Conservation (phyloP, 352 stramenopile species). For the Phytopythium aichiense region DNA sequence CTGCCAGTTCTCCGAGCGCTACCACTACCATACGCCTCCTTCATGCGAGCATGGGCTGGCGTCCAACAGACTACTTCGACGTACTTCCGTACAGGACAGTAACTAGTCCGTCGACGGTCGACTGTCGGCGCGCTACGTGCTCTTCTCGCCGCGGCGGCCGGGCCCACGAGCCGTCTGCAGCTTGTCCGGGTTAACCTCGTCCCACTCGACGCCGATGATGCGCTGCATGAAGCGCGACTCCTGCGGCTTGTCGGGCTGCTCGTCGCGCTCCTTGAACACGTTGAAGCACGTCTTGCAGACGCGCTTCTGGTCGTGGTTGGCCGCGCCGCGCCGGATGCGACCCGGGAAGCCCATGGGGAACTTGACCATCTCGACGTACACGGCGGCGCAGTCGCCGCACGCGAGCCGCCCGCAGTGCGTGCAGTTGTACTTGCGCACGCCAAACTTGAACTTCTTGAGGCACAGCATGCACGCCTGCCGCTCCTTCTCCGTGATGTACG, state of each 20-base stretch:
- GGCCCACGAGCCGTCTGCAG: slow-evolving; percentile 37
- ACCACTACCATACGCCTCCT: too few species aligned
- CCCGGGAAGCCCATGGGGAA: slow-evolving; percentile 85
- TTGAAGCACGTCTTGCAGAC: slow-evolving; percentile 87
- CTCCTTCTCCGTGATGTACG: slow-evolving; percentile 85
- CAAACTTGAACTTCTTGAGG: slow-evolving; percentile 85
- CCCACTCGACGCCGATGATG: slow-evolving; percentile 85
- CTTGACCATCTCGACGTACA: slow-evolving; percentile 71
- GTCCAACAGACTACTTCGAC: too few species aligned
- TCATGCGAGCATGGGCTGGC: too few species aligned
- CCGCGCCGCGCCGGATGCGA: slow-evolving; percentile 60
- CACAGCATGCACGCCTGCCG: slow-evolving; percentile 81
- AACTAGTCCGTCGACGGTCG: too few species aligned
- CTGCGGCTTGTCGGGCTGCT: slow-evolving; percentile 55
- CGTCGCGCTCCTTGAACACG: slow-evolving; percentile 79
- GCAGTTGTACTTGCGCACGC: slow-evolving; percentile 83
- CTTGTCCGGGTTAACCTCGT: slow-evolving; percentile 89
- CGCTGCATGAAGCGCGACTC: slow-evolving; percentile 69
- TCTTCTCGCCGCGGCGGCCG: slow-evolving; percentile 61
- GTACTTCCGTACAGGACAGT: too few species aligned
- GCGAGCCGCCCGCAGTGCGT: slow-evolving; percentile 78
- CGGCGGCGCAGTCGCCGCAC: slow-evolving; percentile 62
- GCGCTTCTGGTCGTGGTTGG: slow-evolving; percentile 58
- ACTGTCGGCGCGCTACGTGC: not conserved
- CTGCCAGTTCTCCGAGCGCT: too few species aligned